phyloP scores from a whole-genome alignment of 2,329 filamentous ascomycete species.

The Ustilaginoidea virens region DNA sequence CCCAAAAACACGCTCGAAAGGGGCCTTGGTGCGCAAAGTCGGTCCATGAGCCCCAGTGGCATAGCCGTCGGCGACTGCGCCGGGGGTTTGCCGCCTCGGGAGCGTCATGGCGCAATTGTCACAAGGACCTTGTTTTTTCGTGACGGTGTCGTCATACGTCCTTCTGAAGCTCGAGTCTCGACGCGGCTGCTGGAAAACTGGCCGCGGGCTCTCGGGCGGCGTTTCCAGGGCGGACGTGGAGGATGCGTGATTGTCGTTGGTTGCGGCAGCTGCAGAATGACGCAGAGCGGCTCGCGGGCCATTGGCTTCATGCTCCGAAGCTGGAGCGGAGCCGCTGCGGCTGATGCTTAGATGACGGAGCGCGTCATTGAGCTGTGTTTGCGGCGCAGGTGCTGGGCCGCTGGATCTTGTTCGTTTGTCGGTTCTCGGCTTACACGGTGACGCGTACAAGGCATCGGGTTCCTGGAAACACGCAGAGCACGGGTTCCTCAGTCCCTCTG shows the following conservation, averaged over 20 bases:
- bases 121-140: slow-evolving; percentile 46
- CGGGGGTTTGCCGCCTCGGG: slow-evolving; percentile 23
- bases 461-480: slow-evolving; percentile 44
- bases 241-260: slow-evolving; percentile 10
- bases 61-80: slow-evolving; percentile 11
- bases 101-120: slow-evolving; percentile 55
- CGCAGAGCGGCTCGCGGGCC: slow-evolving; percentile 25
- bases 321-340: slow-evolving; percentile 26
- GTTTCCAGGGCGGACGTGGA: slow-evolving; percentile 34
- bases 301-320: slow-evolving; percentile 28
- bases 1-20: slow-evolving; percentile 43
- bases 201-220: slow-evolving; percentile 40
- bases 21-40: slow-evolving; percentile 43
- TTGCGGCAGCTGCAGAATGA: slow-evolving; percentile 16
- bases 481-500: slow-evolving; percentile 46
- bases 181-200: slow-evolving; percentile 23
- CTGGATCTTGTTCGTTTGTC: slow-evolving; percentile 25
- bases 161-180: slow-evolving; percentile 44
- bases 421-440: slow-evolving; percentile 8
- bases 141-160: slow-evolving; percentile 51
- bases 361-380: slow-evolving; percentile 26
- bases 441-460: slow-evolving; percentile 2
- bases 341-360: slow-evolving; percentile 31
- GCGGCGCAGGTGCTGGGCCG: slow-evolving; percentile 19
- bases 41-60: slow-evolving; percentile 31